phyloP scores from a whole-genome alignment of 2,329 filamentous ascomycete genomes.

The Ascosphaera aggregata region DNA sequence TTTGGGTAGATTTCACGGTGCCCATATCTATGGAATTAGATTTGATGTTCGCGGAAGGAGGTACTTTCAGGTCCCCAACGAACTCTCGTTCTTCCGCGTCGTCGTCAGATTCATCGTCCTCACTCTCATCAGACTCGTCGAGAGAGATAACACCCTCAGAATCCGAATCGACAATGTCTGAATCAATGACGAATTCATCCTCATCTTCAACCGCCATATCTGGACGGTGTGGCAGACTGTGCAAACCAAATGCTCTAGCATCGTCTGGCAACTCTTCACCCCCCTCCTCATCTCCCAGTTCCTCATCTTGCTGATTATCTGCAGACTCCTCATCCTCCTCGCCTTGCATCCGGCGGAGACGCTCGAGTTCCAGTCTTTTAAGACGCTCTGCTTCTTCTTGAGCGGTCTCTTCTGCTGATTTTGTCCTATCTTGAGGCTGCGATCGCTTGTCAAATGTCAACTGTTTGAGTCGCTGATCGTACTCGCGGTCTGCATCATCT shows the following conservation, averaged over 20 bases:
- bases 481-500: slow-evolving; percentile 56
- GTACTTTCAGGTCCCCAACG: slow-evolving; percentile 38
- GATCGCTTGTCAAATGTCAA: slow-evolving; percentile 68
- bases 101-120: slow-evolving; percentile 30
- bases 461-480: slow-evolving; percentile 62
- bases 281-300: slow-evolving; percentile 17
- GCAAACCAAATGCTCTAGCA: slow-evolving; percentile 36
- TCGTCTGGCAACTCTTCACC: slow-evolving; percentile 27
- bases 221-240: slow-evolving; percentile 17
- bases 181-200: slow-evolving; percentile 80
- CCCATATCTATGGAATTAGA: slow-evolving; percentile 12
- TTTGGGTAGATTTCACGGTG: slow-evolving; percentile 20
- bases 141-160: slow-evolving; percentile 29
- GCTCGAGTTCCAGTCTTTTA: slow-evolving; percentile 60
- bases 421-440: slow-evolving; percentile 64
- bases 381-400: slow-evolving; percentile 55
- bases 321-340: slow-evolving; percentile 47
- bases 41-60: slow-evolving; percentile 7
- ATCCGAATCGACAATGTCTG: slow-evolving; percentile 63
- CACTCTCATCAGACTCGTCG: slow-evolving; percentile 22
- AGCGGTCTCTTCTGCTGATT: slow-evolving; percentile 70
- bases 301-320: slow-evolving; percentile 25
- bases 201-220: slow-evolving; percentile 64
- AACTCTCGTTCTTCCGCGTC: slow-evolving; percentile 44
- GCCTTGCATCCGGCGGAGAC: slow-evolving; percentile 68